Evolutionary conservation across 169 alveolate genomes (phyloP).

Genomic region (Eimeria praecox): DNA sequence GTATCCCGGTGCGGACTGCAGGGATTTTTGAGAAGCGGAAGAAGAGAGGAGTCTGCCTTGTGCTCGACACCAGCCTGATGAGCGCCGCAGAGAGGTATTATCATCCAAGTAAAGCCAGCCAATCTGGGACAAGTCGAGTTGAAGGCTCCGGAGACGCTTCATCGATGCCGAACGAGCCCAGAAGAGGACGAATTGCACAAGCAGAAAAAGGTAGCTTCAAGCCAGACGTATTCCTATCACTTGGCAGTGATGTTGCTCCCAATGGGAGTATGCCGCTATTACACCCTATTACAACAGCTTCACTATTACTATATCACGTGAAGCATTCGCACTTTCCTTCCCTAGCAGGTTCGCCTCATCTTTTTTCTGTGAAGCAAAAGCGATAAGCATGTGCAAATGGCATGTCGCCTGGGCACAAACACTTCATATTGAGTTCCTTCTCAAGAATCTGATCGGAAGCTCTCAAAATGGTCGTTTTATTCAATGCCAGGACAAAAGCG

Average conservation of each 20-base stretch:
- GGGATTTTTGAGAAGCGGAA: neutral
- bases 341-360: constrained; percentile 51
- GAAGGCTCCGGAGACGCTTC: neutral
- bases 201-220: neutral
- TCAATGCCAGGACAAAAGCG: constrained; percentile 8
- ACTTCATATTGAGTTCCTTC: neutral
- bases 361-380: constrained; percentile 60
- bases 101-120: neutral
- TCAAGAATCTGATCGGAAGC: neutral
- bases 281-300: constrained; percentile 66
- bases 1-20: constrained; percentile 12
- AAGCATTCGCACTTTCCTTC: constrained; percentile 66
- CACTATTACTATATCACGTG: constrained; percentile 71
- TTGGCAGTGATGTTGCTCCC: constrained; percentile 38
- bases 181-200: neutral
- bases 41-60: constrained; percentile 66
- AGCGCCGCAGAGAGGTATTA: neutral
- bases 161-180: neutral
- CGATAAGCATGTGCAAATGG: neutral
- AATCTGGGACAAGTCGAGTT: neutral
- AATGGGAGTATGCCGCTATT: constrained; percentile 32
- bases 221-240: constrained; percentile 54
- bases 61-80: constrained; percentile 48
- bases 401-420: neutral
- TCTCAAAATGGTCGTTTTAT: neutral